Conservation (phyloP, 345 rosid genomes). For the Gossypium thurberi region DNA sequence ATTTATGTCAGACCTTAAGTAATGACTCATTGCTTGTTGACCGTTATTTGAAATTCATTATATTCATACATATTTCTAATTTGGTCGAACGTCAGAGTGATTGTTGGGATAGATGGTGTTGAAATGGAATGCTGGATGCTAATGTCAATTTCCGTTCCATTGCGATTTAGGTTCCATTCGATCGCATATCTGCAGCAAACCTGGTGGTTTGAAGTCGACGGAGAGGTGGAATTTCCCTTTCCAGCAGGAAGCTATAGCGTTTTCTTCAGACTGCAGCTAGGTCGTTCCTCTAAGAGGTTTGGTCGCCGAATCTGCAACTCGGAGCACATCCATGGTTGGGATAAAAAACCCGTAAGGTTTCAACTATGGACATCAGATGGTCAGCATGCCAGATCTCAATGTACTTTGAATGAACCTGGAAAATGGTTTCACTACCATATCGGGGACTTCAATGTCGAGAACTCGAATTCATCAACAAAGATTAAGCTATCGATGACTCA, state of each 20-base stretch:
- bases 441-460: constrained; percentile 64
- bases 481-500: constrained; percentile 85
- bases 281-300: constrained; percentile 48
- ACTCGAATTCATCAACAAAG: constrained; percentile 29
- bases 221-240: constrained; percentile 85
- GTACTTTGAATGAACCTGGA: constrained; percentile 57
- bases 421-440: constrained; percentile 76
- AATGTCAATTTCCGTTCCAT: constrained; percentile 13
- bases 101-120: neutral
- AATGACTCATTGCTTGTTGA: neutral
- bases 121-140: constrained; percentile 8
- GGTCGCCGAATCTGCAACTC: constrained; percentile 72
- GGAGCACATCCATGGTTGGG: constrained; percentile 89
- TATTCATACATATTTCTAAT: neutral
- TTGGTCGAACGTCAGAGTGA: neutral
- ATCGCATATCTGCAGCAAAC: constrained; percentile 90
- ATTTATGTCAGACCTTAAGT: neutral
- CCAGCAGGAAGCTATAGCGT: constrained; percentile 79
- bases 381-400: constrained; percentile 64
- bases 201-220: constrained; percentile 95
- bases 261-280: constrained; percentile 80
- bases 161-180: constrained; percentile 45
- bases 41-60: neutral
- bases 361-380: constrained; percentile 88
- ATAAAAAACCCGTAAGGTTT: constrained; percentile 74